Conservation (phyloP, 495 filamentous ascomycete species). For the Penicillium pancosmium region DNA sequence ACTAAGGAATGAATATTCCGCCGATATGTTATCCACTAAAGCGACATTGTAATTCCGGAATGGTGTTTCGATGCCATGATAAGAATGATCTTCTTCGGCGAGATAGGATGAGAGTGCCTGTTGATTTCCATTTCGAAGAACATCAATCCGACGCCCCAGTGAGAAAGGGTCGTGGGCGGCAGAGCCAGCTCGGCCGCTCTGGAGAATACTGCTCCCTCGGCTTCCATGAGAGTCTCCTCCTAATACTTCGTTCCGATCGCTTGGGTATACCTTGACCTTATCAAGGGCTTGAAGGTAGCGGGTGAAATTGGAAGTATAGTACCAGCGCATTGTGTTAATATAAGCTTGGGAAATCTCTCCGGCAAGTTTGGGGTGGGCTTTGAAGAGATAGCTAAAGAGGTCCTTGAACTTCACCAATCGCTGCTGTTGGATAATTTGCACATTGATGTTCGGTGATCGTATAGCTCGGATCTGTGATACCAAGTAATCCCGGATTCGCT, state of each 20-base stretch:
- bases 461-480: constrained; percentile 92
- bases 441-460: constrained; percentile 91
- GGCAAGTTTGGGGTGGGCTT: constrained; percentile 75
- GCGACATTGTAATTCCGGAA: constrained; percentile 96
- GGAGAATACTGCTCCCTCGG: constrained; percentile 48
- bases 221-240: constrained; percentile 73
- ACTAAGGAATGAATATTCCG: constrained; percentile 92
- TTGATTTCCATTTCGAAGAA: constrained; percentile 69
- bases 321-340: constrained; percentile 99
- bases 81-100: constrained; percentile 82
- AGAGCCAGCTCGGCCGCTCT: constrained; percentile 48
- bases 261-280: constrained; percentile 77
- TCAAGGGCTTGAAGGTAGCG: constrained; percentile 82
- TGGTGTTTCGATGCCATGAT: constrained; percentile 84
- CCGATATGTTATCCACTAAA: constrained; percentile 88
- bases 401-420: constrained; percentile 86
- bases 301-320: constrained; percentile 88
- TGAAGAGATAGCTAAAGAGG: constrained; percentile 79
- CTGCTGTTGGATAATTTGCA: constrained; percentile 92
- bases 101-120: constrained; percentile 77
- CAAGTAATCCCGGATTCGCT: constrained; percentile 90
- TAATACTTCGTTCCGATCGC: constrained; percentile 84
- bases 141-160: constrained; percentile 79
- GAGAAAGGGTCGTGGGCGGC: constrained; percentile 84
- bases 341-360: constrained; percentile 92